Evolutionary conservation across 169 alveolate genomes (phyloP), one percentile per base, ranked within the genome.

Genomic region (Eimeria necatrix): DNA sequence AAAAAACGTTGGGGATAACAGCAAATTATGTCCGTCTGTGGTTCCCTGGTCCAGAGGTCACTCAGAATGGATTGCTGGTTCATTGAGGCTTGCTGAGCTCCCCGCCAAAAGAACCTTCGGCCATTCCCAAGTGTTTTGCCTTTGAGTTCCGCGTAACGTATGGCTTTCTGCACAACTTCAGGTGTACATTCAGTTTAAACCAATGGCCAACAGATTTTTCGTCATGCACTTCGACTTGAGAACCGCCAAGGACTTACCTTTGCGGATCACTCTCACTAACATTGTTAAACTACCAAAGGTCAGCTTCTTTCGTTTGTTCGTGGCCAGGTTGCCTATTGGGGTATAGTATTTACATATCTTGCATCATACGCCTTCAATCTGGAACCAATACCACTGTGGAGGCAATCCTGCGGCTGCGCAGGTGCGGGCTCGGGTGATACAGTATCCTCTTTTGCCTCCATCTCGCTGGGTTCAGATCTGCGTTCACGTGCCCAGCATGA

Each of bases 141-240:
- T 32, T 32, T 32, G 41, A 32, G 2, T 32, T 32, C 41, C 41
- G 3, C 2, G 41, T 32, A 32, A 32, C 41, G 41, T 32, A 48
- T 4, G 61, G 32, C 85, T 16, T 48, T 48, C 53, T n/a, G 64
- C n/a, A 80, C n/a, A 80, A 2, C 26, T 2, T 32, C 81, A 93
- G 95, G 80, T 97, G n/a, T 97, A 97, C 81, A 26, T 97, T 12
- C 97, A 97, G 89, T 74, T 98, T 49, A 92, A 91, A 60, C 96
- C 96, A 10, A 71, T 94, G 73, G 93, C 95, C 12, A 96, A 97
- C n/a, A 95, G 96, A 53, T 97, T 96, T 70, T 98, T 97, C 81
- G 95, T 97, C 59, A 87, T 97, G 26, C 98, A 97, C 71, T 93
- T 97, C 49, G 99, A 98, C 90, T 96, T 97, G 88, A 87, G 96